phyloP scores from a whole-genome alignment of 371 early-diverging fungal genomes.

The Mucor racemosus region DNA sequence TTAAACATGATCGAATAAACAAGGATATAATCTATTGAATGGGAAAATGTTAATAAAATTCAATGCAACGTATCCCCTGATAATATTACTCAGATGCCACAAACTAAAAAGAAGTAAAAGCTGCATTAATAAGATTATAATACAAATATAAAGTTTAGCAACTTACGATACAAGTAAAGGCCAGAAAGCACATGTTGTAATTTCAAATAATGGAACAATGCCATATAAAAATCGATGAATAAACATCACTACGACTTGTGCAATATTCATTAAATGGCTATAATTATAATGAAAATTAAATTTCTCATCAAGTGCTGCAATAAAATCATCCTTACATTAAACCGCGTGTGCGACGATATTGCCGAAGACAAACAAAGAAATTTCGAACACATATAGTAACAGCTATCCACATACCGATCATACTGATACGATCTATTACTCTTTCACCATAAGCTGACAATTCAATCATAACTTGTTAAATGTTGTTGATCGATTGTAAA shows the following conservation, averaged over 20 bases:
- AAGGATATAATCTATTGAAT: constrained; percentile 36
- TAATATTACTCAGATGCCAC: constrained; percentile 34
- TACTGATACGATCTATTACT: constrained; percentile 48
- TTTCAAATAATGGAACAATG: constrained; percentile 50
- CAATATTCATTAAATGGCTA: constrained; percentile 50
- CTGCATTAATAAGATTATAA: not conserved
- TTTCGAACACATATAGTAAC: constrained; percentile 43
- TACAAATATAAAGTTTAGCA: not conserved
- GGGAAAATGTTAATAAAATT: not conserved
- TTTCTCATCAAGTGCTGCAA: too few species aligned
- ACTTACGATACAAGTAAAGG: constrained; percentile 54
- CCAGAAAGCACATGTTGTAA: constrained; percentile 43
- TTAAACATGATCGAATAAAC: constrained; percentile 49
- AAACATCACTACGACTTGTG: constrained; percentile 43
- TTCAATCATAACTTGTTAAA: constrained; percentile 29
- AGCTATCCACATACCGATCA: constrained; percentile 54
- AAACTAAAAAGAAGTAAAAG: constrained; percentile 18
- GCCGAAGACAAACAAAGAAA: constrained; percentile 41
- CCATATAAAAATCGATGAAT: constrained; percentile 51
- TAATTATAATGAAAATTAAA: not conserved
- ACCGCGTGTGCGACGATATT: constrained; percentile 48
- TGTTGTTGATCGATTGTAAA: not conserved
- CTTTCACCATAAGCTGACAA: constrained; percentile 41
- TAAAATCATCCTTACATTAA: constrained; percentile 40
- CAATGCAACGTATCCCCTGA: not conserved